Base-by-base conservation (phyloP, 2,329 filamentous ascomycete species). In the Aspergillus texensis region DNA sequence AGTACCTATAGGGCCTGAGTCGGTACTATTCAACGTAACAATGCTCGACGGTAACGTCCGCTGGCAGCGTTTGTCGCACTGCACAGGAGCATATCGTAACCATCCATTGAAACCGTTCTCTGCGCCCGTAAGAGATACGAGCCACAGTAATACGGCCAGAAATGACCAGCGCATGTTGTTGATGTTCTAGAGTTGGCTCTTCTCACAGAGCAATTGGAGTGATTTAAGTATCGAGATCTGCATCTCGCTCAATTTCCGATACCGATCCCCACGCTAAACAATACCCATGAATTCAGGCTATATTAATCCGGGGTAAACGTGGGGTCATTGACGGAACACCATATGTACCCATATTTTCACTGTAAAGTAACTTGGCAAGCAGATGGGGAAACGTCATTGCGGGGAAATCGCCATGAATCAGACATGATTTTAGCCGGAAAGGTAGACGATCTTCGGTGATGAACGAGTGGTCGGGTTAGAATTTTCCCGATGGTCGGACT, bases 51-150 rank as follows among this genome's bases (percentile, higher is more conserved):
- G 87, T 5, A 85, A 69, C 2, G 65, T 67, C 43, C 76, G 77
- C 45, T 76, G 75, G 55, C 80, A 78, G 57, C 69, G 72, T 12
- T 74, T 70, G 30, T 78, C 74, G 58, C 76, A 65, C 6, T 82
- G 76, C 16, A 89, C 70, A 10, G 82, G 80, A 36, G 88, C 87
- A 72, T 91, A 91, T 56, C 89, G 83, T 61, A 91, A 75, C 89
- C 89, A 91, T 55, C 80, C 88, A 62, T 84, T 78, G 28, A 88
- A 76, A 12, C 89, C 89, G 70, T 86, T 83, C 69, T 91, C 88
- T 45, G 86, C 87, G 52, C 75, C 74, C 12, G 54, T 30, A 21
- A 41, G 16, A 10, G 39, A 36, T 10, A 45, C 14, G 14, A 56
- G 52, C 10, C 54, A 21, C 28, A 52, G 34, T 28, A 55, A 53